Base-by-base conservation (phyloP, 108 stramenopile species). In the Parietichytrium sp. region DNA sequence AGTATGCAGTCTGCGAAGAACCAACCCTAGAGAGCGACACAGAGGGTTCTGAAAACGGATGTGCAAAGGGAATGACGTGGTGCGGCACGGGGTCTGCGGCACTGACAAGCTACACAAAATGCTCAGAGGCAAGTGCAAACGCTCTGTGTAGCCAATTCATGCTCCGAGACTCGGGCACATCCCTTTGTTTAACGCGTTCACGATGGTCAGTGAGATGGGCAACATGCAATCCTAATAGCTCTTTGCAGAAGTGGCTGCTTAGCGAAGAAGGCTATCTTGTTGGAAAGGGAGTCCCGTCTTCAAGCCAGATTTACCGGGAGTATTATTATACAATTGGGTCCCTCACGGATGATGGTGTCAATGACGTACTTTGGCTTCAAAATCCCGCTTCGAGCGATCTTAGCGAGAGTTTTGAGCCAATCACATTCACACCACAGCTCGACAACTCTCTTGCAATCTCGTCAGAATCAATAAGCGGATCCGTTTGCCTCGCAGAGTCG, bases 171-270 rank as follows among this genome's bases (percentile, higher is more conserved):
- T 33, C 61, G 8, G 61, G 42, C 10, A 72, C 61, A 10, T n/a
- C 18, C 13, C 45, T 45, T 25, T 72, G 61, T 72, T 25, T 72
- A 0, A 72, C 61, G 15, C 61, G 61, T 25, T 23, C 61, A 6
- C 61, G 61, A 10, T 72, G 61, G 61, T 72, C 61, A 42, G 45
- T 72, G 10, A 33, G 61, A n/a, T 33, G 10, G 38, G n/a, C 45
- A n/a, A 33, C 36, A 20, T 72, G 61, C 20, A 42, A 72, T 42
- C 33, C 61, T 10, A 38, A 8, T 16, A 25, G 45, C 61, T 1
- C 61, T 8, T 38, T 18, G 20, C 61, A 72, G 33, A 25, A 12
- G 13, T 72, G 61, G 61, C 36, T 25, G 42, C 42, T 72, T 1
- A 72, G 38, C 0, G 42, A n/a, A 6, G 61, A 72, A 15, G 61